A percentile compares a stretch with the other conserved stretches of the same genome.
Evolutionary conservation across 441 rosid genomes (phyloP).

Genomic region (Melastoma candidum): DNA sequence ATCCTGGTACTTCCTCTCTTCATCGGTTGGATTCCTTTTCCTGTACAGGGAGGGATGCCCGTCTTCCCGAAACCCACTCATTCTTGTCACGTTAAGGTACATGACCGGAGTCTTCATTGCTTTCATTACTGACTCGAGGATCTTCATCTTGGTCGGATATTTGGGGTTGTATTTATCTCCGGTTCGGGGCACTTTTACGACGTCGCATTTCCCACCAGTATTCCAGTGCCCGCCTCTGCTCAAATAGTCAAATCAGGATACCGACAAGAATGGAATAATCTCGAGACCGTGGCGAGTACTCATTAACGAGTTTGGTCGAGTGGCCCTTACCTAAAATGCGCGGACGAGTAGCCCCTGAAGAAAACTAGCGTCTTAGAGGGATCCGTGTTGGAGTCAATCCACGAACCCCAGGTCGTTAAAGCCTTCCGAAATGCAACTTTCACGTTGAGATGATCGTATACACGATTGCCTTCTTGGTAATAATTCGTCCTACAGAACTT

Average conservation of each 20-base stretch:
- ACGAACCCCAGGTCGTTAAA: slow-evolving; percentile 63
- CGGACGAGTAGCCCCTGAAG: slow-evolving; percentile 60
- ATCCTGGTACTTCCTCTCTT: slow-evolving; percentile 43
- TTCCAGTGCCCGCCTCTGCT: slow-evolving; percentile 71
- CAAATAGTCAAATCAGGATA: not conserved
- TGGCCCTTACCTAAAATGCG: slow-evolving; percentile 47
- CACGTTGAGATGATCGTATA: slow-evolving; percentile 43
- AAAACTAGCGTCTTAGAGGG: slow-evolving; percentile 43
- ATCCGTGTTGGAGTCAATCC: slow-evolving; percentile 61
- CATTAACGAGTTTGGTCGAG: too few species aligned
- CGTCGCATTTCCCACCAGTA: slow-evolving; percentile 63
- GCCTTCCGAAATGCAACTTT: slow-evolving; percentile 56
- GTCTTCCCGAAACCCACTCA: slow-evolving; percentile 54
- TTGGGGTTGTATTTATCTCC: slow-evolving; percentile 28
- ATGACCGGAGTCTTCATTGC: slow-evolving; percentile 39
- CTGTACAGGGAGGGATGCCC: slow-evolving; percentile 60
- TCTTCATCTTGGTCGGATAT: slow-evolving; percentile 56
- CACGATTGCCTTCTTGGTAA: slow-evolving; percentile 61
- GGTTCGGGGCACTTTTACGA: slow-evolving; percentile 46
- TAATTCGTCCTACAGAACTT: slow-evolving; percentile 33
- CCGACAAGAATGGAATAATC: not conserved
- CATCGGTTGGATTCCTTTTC: slow-evolving; percentile 27
- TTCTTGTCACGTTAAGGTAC: slow-evolving; percentile 48
- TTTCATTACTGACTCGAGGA: slow-evolving; percentile 35
- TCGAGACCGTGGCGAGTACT: too few species aligned